These are phyloP conservation scores for Stachybotrys echinatus DNA, from an alignment of 2,329 filamentous ascomycete species.

Conservation along the genomic window DNA sequence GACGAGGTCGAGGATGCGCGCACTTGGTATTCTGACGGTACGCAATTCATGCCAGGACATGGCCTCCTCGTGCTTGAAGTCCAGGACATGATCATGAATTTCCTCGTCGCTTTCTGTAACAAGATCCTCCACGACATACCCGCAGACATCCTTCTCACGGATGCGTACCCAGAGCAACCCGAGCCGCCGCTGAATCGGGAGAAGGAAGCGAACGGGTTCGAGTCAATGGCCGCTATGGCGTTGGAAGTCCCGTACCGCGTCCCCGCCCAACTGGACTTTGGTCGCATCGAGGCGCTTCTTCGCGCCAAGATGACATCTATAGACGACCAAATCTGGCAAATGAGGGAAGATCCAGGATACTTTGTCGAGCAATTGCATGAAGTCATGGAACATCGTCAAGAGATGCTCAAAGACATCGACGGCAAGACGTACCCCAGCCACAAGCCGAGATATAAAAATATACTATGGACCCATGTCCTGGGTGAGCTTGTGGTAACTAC, in stretches of 20 bases:
- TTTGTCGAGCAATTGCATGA: conserved; percentile 41
- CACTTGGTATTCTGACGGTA: conserved; percentile 24
- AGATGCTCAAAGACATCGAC: conserved; percentile 33
- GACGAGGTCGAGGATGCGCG: conserved; percentile 29
- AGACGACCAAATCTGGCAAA: conserved; percentile 48
- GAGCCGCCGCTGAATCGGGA: conserved; percentile 27
- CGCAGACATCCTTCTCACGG: conserved; percentile 16
- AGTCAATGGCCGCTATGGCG: conserved; percentile 32
- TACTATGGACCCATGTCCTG: conserved; percentile 35
- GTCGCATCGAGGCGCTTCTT: conserved; percentile 36
- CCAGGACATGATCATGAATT: conserved; percentile 40
- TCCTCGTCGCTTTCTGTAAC: conserved; percentile 42
- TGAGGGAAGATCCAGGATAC: conserved; percentile 56
- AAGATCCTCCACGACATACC: conserved; percentile 46
- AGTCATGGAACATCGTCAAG: conserved; percentile 38
- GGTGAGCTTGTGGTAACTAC: conserved; percentile 23
- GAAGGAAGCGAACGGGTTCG: conserved; percentile 23
- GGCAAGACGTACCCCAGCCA: conserved; percentile 22
- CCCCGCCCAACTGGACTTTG: conserved; percentile 40
- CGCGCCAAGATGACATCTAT: conserved; percentile 32
- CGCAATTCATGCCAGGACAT: conserved; percentile 35
- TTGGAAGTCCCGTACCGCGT: conserved; percentile 48
- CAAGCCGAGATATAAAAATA: conserved; percentile 3
- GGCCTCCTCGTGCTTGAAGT: conserved; percentile 45
- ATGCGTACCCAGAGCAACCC: conserved; percentile 25